phyloP scores from a whole-genome alignment of 2,329 filamentous ascomycete species.

The Cadophora luteo-olivacea region DNA sequence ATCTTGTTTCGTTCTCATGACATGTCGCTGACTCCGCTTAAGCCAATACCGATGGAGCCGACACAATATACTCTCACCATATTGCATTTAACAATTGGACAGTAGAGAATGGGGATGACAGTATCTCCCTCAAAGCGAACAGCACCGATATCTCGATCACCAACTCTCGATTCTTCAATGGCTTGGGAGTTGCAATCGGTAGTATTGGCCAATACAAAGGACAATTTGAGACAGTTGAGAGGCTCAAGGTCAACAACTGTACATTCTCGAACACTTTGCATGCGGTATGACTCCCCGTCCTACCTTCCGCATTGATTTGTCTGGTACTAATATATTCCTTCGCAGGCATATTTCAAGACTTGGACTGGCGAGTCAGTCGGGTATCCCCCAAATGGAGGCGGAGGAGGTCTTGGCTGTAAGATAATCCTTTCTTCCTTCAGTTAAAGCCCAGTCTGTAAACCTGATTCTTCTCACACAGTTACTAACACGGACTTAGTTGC shows the following conservation, averaged over 20 bases:
- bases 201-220: conserved; percentile 62
- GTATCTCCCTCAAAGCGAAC: conserved; percentile 61
- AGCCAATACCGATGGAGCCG: conserved; percentile 55
- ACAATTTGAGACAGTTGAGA: conserved; percentile 56
- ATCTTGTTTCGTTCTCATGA: not conserved
- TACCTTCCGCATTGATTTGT: too few relatives aligned
- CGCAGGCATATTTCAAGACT: conserved; percentile 60
- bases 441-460: too few relatives aligned
- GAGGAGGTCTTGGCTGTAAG: conserved; percentile 57
- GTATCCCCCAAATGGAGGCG: conserved; percentile 64
- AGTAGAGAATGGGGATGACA: conserved; percentile 60
- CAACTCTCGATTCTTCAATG: conserved; percentile 56
- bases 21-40: not conserved
- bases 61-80: conserved; percentile 59
- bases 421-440: not conserved
- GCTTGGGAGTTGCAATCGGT: conserved; percentile 62
- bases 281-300: too few relatives aligned
- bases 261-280: conserved; percentile 54
- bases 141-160: conserved; percentile 59
- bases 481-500: conserved; percentile 49
- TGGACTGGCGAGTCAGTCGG: conserved; percentile 60
- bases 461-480: not conserved
- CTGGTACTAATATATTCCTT: too few relatives aligned
- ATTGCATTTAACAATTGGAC: conserved; percentile 59
- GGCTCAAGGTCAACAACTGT: conserved; percentile 56